Evolutionary conservation across 2,329 filamentous ascomycete species (phyloP).

Genomic region (Tolypocladium ophioglossoides): DNA sequence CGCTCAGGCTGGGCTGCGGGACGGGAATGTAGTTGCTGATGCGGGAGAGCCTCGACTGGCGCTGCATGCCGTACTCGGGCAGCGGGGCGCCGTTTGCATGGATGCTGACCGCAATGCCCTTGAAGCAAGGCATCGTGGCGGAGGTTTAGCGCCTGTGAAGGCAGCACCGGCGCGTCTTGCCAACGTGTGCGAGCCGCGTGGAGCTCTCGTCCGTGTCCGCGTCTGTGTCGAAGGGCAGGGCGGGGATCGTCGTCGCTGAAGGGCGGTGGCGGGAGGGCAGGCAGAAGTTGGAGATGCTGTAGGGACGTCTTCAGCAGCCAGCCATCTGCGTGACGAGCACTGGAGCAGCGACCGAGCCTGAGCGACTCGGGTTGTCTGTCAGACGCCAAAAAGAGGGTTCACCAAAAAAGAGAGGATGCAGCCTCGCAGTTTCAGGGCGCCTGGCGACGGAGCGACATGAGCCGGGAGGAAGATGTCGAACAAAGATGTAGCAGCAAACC

Average conservation of each 20-base stretch:
- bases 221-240: neutral
- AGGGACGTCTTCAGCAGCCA: conserved; percentile 7
- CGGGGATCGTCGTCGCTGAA: neutral
- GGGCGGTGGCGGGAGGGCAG: conserved; percentile 5
- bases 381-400: neutral
- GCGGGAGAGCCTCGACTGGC: conserved; percentile 78
- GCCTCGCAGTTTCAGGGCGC: neutral
- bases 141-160: conserved; percentile 2
- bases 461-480: neutral
- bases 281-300: conserved; percentile 3
- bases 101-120: conserved; percentile 96
- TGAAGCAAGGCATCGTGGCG: conserved; percentile 81
- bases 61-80: conserved; percentile 88
- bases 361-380: neutral
- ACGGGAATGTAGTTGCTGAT: conserved; percentile 98
- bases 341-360: neutral
- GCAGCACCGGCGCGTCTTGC: neutral
- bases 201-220: neutral
- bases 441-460: neutral
- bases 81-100: conserved; percentile 74
- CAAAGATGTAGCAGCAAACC: no score
- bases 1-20: conserved; percentile 64
- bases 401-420: neutral
- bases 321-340: conserved; percentile 7
- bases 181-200: neutral